Base-by-base conservation (phyloP, 2,329 filamentous ascomycete genomes). In the Coleophoma eucalyptorum region DNA sequence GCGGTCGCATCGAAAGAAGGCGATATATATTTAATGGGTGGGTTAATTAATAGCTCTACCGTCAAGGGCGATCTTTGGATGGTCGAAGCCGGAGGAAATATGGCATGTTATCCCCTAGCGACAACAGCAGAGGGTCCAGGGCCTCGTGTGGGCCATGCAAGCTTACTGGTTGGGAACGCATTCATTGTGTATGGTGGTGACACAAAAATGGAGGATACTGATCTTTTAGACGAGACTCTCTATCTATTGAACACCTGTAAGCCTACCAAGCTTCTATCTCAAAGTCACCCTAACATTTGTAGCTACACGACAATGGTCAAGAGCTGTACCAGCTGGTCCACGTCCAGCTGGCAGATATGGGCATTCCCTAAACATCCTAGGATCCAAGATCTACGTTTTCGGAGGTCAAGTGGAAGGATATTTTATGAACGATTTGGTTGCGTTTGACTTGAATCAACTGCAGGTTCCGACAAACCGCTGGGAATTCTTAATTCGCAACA, bases 171-270 rank as follows among this genome's bases (percentile, higher is more conserved):
- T 49, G 95, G 95, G 51, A 99, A 99, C 70, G 94, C 94, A 0
- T 99, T 97, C 68, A 99, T 99, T 60, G 94, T 99, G 12, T 99
- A 97, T 65, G 95, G 94, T 46, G 94, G 94, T 65, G 95, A 99
- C 69, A 99, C 94, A 47, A 99, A 99, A 71, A 87, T 96, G 66
- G 91, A 97, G 50, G 94, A 97, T 64, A 83, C 84, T 32, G 94
- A 99, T 69, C 79, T 89, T 45, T 75, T 99, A 51, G 94, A 99
- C 63, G 93, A 99, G 71, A 97, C 94, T 0, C 75, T 99, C 12
- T 99, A 99, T 70, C 80, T 99, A 46, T 78, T 99, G 47, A 99
- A 99, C 72, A 99, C 94, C 46, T 97, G 94, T 97, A 78, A 73
- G 93, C 77, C 49, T 53, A 21, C 41, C 26, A 26, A 21, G 34